These are phyloP conservation scores for Ligustrum vulgare DNA, from an alignment of 257 asterid species.

Conservation along the genomic window DNA sequence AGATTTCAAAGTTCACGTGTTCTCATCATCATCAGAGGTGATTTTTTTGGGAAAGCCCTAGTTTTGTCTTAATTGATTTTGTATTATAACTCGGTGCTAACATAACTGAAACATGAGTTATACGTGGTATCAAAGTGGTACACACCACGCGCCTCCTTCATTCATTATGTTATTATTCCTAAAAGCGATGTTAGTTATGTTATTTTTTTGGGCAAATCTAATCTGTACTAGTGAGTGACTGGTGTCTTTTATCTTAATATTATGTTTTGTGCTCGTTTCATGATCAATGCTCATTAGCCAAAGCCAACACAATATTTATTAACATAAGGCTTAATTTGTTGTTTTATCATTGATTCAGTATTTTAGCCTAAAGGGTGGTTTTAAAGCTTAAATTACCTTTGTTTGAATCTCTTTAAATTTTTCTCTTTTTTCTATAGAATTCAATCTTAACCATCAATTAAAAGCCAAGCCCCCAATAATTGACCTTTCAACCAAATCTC, in stretches of 20 bases:
- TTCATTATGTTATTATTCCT: too few species aligned
- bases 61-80: not conserved
- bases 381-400: too few species aligned
- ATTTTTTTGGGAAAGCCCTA: constrained; percentile 4
- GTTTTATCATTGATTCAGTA: not conserved
- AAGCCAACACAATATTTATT: not conserved
- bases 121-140: not conserved
- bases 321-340: not conserved
- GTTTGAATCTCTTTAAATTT: too few species aligned
- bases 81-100: not conserved
- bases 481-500: too few species aligned
- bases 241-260: not conserved
- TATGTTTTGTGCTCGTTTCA: not conserved
- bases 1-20: constrained; percentile 56
- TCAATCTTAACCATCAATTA: too few species aligned
- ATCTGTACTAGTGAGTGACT: too few species aligned
- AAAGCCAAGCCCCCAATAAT: too few species aligned
- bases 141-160: not conserved
- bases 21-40: constrained; percentile 75
- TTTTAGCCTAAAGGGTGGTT: not conserved
- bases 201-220: too few species aligned
- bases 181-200: too few species aligned
- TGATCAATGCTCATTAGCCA: not conserved
- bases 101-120: not conserved
- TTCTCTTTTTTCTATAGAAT: too few species aligned